Percentiles rank a stretch among this genome's conserved stretches.
Evolutionary conservation across 2,329 filamentous ascomycete genomes (phyloP).

Genomic region (Tolypocladium sp.): DNA sequence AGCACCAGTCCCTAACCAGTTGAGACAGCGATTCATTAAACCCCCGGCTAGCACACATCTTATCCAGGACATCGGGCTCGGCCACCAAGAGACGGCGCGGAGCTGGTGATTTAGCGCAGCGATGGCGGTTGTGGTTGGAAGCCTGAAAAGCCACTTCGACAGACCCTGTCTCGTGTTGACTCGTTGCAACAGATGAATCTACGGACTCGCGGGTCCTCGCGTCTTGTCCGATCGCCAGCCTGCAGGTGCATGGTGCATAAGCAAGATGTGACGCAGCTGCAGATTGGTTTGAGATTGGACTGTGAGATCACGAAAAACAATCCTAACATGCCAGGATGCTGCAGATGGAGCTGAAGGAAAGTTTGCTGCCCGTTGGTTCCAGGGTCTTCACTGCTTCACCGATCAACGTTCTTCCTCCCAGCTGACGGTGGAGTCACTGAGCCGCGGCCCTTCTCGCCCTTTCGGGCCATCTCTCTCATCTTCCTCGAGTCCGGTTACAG

Average conservation of each 20-base stretch:
- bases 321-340: background rate
- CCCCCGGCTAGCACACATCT: background rate
- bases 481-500: background rate
- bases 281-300: slow-evolving; percentile 4
- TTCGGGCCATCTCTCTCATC: too few relatives aligned
- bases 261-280: slow-evolving; percentile 7
- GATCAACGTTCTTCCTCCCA: background rate
- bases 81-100: background rate
- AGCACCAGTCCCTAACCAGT: background rate
- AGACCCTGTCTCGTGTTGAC: too few relatives aligned
- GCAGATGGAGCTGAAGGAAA: background rate
- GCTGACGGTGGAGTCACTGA: background rate
- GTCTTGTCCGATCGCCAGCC: slow-evolving; percentile 1
- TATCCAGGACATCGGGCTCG: background rate
- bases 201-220: background rate
- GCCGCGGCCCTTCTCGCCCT: background rate
- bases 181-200: background rate
- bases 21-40: background rate
- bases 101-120: background rate
- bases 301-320: background rate
- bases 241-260: slow-evolving; percentile 5
- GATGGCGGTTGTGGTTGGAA: background rate
- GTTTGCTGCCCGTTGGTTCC: background rate
- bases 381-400: background rate
- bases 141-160: background rate